Percentiles rank a stretch among this genome's conserved stretches.
Conservation (phyloP, 768 basidiomycete genomes). For the Phallus indusiatus region DNA sequence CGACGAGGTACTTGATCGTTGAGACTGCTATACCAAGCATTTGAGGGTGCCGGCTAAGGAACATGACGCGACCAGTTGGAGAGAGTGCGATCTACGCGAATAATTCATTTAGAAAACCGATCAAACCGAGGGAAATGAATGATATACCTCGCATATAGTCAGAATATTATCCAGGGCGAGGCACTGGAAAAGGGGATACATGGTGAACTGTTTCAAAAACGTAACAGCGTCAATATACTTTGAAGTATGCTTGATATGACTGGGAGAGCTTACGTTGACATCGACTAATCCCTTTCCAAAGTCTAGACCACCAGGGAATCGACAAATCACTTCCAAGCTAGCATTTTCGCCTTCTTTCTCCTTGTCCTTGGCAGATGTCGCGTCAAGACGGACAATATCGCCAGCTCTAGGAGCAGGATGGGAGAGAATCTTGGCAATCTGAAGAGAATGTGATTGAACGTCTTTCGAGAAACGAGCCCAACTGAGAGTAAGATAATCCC, state of each 20-base stretch:
- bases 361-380: slow-evolving; percentile 45
- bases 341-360: slow-evolving; percentile 38
- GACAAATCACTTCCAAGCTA: slow-evolving; percentile 72
- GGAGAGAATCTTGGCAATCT: slow-evolving; percentile 80
- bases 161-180: slow-evolving; percentile 90
- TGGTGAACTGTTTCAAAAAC: slow-evolving; percentile 51
- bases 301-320: slow-evolving; percentile 89
- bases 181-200: slow-evolving; percentile 94
- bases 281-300: slow-evolving; percentile 87
- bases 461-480: slow-evolving; percentile 95
- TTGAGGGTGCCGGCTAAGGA: slow-evolving; percentile 81
- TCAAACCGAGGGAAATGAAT: neutral
- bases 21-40: slow-evolving; percentile 92
- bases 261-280: slow-evolving; percentile 44
- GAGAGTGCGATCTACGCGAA: slow-evolving; percentile 63
- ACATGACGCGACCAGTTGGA: slow-evolving; percentile 78
- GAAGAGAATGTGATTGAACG: slow-evolving; percentile 84
- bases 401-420: slow-evolving; percentile 84
- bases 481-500: slow-evolving; percentile 90
- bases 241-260: neutral
- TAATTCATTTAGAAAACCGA: neutral
- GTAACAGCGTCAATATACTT: neutral
- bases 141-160: slow-evolving; percentile 75
- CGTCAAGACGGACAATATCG: slow-evolving; percentile 78
- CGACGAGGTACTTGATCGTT: slow-evolving; percentile 85